phyloP scores from a whole-genome alignment of 2,329 filamentous ascomycete species.

The Phyllosticta citriasiana region DNA sequence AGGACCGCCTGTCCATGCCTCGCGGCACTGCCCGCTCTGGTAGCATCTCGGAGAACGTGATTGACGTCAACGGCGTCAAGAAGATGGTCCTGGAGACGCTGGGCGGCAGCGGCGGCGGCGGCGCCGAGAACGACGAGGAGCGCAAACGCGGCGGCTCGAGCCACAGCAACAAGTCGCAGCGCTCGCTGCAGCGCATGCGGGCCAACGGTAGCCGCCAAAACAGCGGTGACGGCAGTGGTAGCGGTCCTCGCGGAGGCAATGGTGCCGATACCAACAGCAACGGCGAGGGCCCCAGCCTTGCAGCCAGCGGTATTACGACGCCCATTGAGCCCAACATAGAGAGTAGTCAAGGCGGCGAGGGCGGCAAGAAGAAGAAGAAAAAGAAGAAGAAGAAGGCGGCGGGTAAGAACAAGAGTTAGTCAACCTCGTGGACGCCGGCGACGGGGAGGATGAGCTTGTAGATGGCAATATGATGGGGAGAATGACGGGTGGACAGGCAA shows the following conservation, averaged over 20 bases:
- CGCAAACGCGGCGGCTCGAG: constrained; percentile 2
- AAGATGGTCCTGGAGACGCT: constrained; percentile 63
- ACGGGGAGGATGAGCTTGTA: too few species aligned
- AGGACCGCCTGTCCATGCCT: constrained; percentile 15
- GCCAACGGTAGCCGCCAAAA: neutral
- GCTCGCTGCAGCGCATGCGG: constrained; percentile 3
- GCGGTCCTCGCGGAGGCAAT: constrained; percentile 4
- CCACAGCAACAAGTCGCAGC: constrained; percentile 1
- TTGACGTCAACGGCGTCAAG: constrained; percentile 62
- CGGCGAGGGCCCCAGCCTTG: constrained; percentile 16
- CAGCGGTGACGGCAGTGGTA: constrained; percentile 1
- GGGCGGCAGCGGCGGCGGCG: constrained; percentile 44
- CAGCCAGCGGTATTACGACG: constrained; percentile 14
- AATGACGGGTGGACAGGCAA: too few species aligned
- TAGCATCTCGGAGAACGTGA: constrained; percentile 69
- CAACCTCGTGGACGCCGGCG: too few species aligned
- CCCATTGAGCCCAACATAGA: constrained; percentile 14
- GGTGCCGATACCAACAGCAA: constrained; percentile 16
- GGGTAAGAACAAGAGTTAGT: constrained; percentile 23
- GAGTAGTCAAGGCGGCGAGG: constrained; percentile 11
- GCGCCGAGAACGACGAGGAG: constrained; percentile 12
- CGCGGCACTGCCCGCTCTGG: constrained; percentile 50
- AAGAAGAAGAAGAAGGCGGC: constrained; percentile 27
- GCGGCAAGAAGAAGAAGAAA: constrained; percentile 16
- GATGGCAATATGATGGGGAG: too few species aligned